Base-by-base conservation (phyloP, 208 protist genomes). In the Trypanosoma avium region DNA sequence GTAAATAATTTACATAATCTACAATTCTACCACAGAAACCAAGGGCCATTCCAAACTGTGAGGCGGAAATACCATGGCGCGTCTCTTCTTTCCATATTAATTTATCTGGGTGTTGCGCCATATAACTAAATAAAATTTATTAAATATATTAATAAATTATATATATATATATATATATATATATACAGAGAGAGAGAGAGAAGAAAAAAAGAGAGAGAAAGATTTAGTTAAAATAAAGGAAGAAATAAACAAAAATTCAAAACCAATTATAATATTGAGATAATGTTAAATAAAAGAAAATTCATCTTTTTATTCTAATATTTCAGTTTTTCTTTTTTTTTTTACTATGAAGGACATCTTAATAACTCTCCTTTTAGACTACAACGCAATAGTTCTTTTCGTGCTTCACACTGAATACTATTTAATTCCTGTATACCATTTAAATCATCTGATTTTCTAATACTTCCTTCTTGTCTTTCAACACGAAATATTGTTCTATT, bases 1-100 rank as follows among this genome's bases (percentile, higher is more conserved):
- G 82, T 10, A 81, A 65, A 67, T 94, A 94, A 42, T 90, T 53
- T 17, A 94, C 79, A 70, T 83, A 96, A 74, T 96, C 88, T 0
- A 76, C 82, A 38, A 96, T 61, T 4, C 79, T 74, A 38, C 90
- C 90, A 56, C 73, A 75, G 56, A 92, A 89, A 13, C 90, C 90
- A 10, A 96, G 80, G 1, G 85, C 87, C 70, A 83, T 84, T 2
- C 90, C 90, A 55, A 96, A 93, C 73, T 96, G 88, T 4, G 90
- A 96, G 4, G 90, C 90, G 8, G 82, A 90, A 0, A 96, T 54
- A 13, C 90, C 89, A 68, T 84, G 73, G 15, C 72, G 75, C 43
- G 66, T 47, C 7, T 56, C 26, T 10, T 72, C 70, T 49, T 79
- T 85, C 86, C 89, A 95, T 27, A 61, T 45, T 48, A 89, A 21